These are phyloP conservation scores for Zymoseptoria passerinii DNA, from an alignment of 2,329 filamentous ascomycete genomes.

Conservation along the genomic window DNA sequence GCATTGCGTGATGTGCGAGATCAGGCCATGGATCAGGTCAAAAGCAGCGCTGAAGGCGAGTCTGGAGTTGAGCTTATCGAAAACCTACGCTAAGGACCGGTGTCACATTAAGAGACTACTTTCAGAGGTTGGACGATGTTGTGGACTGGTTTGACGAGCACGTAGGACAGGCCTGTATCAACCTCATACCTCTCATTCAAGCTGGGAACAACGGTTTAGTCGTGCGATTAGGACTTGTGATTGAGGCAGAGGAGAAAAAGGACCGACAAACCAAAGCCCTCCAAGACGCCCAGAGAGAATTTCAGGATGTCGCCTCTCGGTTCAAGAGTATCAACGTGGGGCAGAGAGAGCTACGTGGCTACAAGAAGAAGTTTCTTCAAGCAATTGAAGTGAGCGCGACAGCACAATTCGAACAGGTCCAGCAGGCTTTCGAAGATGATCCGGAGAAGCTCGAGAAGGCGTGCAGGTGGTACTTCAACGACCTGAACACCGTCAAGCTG, in stretches of 20 bases:
- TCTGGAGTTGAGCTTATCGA: constrained; percentile 94
- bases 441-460: constrained; percentile 76
- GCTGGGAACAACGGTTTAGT: constrained; percentile 82
- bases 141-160: constrained; percentile 96
- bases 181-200: constrained; percentile 79
- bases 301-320: constrained; percentile 84
- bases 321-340: constrained; percentile 89
- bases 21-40: constrained; percentile 94
- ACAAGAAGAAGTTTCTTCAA: constrained; percentile 90
- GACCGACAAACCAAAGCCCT: constrained; percentile 84
- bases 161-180: constrained; percentile 78
- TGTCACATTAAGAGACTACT: constrained; percentile 81
- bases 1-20: constrained; percentile 88
- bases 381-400: constrained; percentile 67
- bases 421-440: constrained; percentile 72
- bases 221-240: constrained; percentile 81
- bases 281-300: constrained; percentile 89
- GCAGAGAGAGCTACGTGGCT: constrained; percentile 83
- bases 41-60: constrained; percentile 63
- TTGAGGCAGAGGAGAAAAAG: constrained; percentile 93
- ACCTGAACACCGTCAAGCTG: constrained; percentile 86
- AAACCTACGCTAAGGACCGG: constrained; percentile 52
- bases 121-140: constrained; percentile 73
- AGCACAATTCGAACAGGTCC: constrained; percentile 63
- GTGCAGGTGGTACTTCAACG: constrained; percentile 96